Conservation (phyloP, 805 yeast species). For the Nakazawaea sp. region DNA sequence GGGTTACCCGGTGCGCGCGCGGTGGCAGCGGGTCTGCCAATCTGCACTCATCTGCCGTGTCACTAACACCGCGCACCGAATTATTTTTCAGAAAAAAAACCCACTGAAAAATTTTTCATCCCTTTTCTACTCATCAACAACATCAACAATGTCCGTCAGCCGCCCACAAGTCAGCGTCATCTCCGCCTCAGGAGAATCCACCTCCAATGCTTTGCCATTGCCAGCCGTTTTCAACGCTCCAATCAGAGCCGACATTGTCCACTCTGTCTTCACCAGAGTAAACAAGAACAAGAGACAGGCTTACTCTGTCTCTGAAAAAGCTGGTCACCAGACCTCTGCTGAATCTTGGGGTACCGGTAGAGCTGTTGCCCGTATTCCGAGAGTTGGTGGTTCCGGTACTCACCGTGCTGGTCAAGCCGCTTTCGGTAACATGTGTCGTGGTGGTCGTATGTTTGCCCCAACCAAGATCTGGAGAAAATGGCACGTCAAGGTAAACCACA, state of each 20-base stretch:
- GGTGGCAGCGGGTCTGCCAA: too few relatives aligned
- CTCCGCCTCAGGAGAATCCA: slow-evolving; percentile 80
- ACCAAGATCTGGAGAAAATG: slow-evolving; percentile 99
- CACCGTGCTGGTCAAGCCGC: slow-evolving; percentile 99
- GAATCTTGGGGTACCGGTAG: slow-evolving; percentile 99
- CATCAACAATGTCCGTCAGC: slow-evolving; percentile 40
- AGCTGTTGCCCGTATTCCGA: slow-evolving; percentile 99
- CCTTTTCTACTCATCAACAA: slow-evolving; percentile 3
- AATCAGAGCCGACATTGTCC: slow-evolving; percentile 99
- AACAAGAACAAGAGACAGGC: slow-evolving; percentile 99
- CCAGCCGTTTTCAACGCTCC: slow-evolving; percentile 99
- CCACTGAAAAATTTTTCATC: not conserved
- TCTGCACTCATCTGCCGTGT: not conserved
- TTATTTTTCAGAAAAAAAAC: not conserved
- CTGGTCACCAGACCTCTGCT: slow-evolving; percentile 99
- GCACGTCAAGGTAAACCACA: slow-evolving; percentile 99
- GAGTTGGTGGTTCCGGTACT: slow-evolving; percentile 99
- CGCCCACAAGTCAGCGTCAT: slow-evolving; percentile 98
- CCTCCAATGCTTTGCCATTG: slow-evolving; percentile 79
- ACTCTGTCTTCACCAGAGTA: slow-evolving; percentile 95
- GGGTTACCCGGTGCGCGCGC: too few relatives aligned
- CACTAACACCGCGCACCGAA: too few relatives aligned
- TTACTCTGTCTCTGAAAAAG: slow-evolving; percentile 98
- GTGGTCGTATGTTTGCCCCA: slow-evolving; percentile 99
- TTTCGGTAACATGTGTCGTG: slow-evolving; percentile 99